Conservation (phyloP, 257 asterid genomes). For the Scutellaria baicalensis region DNA sequence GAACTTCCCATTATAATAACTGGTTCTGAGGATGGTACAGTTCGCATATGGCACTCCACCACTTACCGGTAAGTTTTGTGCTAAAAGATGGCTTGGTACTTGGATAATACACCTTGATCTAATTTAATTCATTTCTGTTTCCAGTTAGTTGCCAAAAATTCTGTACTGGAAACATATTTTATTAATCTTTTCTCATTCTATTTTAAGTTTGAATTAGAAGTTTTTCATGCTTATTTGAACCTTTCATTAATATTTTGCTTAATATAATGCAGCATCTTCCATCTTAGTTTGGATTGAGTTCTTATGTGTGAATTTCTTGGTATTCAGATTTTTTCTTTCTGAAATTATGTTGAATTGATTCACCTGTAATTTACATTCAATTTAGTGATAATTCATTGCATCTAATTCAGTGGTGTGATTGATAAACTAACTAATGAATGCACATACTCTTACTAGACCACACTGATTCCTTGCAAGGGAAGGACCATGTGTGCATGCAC, state of each 20-base stretch:
- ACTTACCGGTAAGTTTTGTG: slow-evolving; percentile 63
- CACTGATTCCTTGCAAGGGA: neutral
- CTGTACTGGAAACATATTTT: neutral
- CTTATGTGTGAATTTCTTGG: neutral
- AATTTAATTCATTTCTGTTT: neutral
- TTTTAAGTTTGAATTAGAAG: neutral
- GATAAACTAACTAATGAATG: neutral
- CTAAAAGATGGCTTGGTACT: neutral
- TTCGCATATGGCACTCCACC: slow-evolving; percentile 98
- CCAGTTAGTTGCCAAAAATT: neutral
- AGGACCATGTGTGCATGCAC: neutral
- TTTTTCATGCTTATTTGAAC: neutral
- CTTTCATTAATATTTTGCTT: neutral
- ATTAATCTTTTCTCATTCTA: neutral
- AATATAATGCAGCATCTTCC: neutral
- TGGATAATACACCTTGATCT: neutral
- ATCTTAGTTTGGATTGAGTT: neutral
- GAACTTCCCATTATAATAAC: slow-evolving; percentile 97
- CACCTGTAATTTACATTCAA: neutral
- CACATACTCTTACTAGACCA: neutral
- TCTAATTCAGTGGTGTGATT: neutral
- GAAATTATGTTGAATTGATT: neutral
- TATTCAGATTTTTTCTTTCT: neutral
- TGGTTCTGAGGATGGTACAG: slow-evolving; percentile 99
- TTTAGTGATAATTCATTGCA: neutral